A percentile compares a stretch with the other conserved stretches of the same genome.
Evolutionary conservation across 768 basidiomycete species (phyloP).

Genomic region (Pisolithus marmoratus): DNA sequence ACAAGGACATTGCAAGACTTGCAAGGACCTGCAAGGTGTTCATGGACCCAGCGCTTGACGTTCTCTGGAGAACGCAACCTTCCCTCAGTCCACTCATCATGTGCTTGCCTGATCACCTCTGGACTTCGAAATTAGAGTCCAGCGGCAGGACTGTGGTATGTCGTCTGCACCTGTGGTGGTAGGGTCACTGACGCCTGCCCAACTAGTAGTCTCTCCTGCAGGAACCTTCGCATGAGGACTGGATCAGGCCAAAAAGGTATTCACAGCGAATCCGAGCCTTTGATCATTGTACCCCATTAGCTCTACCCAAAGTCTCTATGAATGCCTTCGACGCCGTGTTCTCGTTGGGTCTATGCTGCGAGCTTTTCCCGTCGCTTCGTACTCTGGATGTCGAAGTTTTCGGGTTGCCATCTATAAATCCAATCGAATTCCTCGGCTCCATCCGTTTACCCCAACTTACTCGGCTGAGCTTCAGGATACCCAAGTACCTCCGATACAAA

Average conservation of each 20-base stretch:
- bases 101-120: conserved; percentile 21
- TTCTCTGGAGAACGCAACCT: conserved; percentile 26
- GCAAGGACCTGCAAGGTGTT: conserved; percentile 25
- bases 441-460: too few species aligned
- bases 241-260: conserved; percentile 18
- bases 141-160: conserved; percentile 15
- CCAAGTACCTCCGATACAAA: too few species aligned
- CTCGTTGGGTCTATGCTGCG: conserved; percentile 11
- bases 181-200: neutral
- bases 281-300: conserved; percentile 14
- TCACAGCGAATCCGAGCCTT: conserved; percentile 19
- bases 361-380: conserved; percentile 20
- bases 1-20: conserved; percentile 19
- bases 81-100: conserved; percentile 24
- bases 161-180: neutral
- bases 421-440: conserved; percentile 13
- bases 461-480: too few species aligned
- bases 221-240: conserved; percentile 15
- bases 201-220: conserved; percentile 20
- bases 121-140: conserved; percentile 11
- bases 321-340: conserved; percentile 15
- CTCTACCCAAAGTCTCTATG: conserved; percentile 19
- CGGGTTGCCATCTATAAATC: conserved; percentile 10
- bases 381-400: conserved; percentile 21
- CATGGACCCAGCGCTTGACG: conserved; percentile 23